Conservation (phyloP, 257 asterid species). For the Echites panduratus region DNA sequence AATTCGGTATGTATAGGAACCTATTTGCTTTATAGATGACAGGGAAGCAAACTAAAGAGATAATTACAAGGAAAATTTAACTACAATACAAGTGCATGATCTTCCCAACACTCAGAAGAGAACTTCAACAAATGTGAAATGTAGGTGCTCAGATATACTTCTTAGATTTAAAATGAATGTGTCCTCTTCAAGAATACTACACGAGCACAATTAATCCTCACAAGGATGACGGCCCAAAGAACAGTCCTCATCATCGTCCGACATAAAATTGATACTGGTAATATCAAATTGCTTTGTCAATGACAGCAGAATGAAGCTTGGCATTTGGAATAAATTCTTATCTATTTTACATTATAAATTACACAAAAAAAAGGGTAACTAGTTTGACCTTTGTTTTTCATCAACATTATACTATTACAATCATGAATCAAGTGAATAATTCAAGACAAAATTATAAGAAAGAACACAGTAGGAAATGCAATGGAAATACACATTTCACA, state of each 20-base stretch:
- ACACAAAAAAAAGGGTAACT: too few species aligned
- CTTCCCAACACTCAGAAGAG: background rate
- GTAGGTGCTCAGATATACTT: background rate
- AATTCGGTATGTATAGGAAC: slow-evolving; percentile 15
- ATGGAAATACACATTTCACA: background rate
- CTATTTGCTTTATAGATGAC: slow-evolving; percentile 47
- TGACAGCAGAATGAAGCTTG: slow-evolving; percentile 10
- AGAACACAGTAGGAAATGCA: background rate
- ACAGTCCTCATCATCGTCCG: background rate
- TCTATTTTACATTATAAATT: background rate
- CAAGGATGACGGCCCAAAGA: background rate
- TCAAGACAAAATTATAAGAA: background rate
- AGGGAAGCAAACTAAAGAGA: background rate
- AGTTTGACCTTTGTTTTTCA: background rate
- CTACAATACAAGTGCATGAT: background rate
- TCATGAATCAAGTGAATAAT: too few species aligned
- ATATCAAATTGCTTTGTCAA: slow-evolving; percentile 27
- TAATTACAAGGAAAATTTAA: background rate
- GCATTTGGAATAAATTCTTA: background rate
- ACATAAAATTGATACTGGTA: background rate
- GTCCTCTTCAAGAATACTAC: background rate
- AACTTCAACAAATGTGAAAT: background rate
- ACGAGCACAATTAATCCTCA: background rate
- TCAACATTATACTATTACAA: background rate
- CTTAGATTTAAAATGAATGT: background rate